phyloP scores from a whole-genome alignment of 768 basidiomycete genomes.

The Pleurotus sapidus region DNA sequence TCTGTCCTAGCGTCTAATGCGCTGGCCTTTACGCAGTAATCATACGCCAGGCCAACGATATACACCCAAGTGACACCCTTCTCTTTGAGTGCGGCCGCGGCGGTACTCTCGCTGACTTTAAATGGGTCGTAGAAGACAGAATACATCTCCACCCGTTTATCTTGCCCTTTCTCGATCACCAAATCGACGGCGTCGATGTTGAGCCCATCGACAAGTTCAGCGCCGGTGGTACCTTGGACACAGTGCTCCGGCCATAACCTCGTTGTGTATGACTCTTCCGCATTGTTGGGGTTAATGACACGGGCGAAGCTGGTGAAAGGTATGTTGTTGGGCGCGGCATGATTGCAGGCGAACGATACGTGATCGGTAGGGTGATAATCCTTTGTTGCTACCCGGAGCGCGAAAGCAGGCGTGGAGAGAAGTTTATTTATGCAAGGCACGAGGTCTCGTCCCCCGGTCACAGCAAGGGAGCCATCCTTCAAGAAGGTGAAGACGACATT shows the following conservation, averaged over 20 bases:
- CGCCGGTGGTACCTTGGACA: conserved; percentile 49
- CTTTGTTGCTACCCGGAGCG: conserved; percentile 36
- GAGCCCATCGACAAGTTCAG: conserved; percentile 40
- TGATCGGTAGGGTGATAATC: conserved; percentile 48
- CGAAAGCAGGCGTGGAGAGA: conserved; percentile 40
- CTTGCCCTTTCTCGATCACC: conserved; percentile 37
- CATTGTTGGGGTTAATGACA: conserved; percentile 31
- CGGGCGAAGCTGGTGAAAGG: conserved; percentile 16
- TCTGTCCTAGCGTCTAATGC: conserved; percentile 41
- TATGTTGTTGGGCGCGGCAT: conserved; percentile 18
- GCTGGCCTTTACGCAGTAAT: conserved; percentile 57
- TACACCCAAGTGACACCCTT: conserved; percentile 44
- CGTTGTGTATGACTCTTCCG: conserved; percentile 32
- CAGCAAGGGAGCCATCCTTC: conserved; percentile 52
- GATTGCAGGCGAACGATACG: conserved; percentile 56
- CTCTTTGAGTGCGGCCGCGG: background rate
- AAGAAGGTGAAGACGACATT: conserved; percentile 6
- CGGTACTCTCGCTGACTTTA: conserved; percentile 14
- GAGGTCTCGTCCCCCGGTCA: conserved; percentile 49
- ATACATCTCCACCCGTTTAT: conserved; percentile 59
- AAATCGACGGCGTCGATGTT: conserved; percentile 24
- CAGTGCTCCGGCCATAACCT: conserved; percentile 75
- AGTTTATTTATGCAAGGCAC: conserved; percentile 45
- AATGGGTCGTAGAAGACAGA: conserved; percentile 60
- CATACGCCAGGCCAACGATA: conserved; percentile 60